A percentile compares a stretch with the other conserved stretches of the same genome.
These are phyloP conservation scores for Colletotrichum sp. DNA, from an alignment of 2,329 filamentous ascomycete genomes.

Conservation along the genomic window DNA sequence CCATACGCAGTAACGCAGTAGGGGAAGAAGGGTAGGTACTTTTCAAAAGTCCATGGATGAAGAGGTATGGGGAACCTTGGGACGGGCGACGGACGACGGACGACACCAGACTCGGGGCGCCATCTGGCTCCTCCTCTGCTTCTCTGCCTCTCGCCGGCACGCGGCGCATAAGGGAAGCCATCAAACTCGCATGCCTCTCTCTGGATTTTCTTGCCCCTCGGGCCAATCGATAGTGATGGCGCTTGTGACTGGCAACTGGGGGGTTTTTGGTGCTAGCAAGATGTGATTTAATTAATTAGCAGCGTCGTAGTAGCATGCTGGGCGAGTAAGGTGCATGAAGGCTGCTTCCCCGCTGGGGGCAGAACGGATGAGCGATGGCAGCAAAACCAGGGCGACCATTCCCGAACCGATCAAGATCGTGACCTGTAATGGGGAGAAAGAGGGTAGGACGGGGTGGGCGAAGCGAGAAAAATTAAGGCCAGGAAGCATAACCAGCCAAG, in stretches of 20 bases:
- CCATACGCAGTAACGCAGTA: background rate
- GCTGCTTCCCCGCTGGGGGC: background rate
- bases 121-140: background rate
- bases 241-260: background rate
- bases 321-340: conserved; percentile 5
- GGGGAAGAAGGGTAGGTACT: background rate
- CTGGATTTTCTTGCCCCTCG: background rate
- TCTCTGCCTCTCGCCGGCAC: background rate
- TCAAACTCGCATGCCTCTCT: conserved; percentile 11
- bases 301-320: background rate
- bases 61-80: background rate
- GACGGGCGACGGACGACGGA: background rate
- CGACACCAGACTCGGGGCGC: background rate
- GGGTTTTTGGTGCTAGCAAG: background rate
- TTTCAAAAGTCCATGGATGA: background rate
- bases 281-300: background rate
- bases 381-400: background rate
- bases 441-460: background rate
- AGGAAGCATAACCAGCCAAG: background rate
- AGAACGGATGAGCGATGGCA: background rate
- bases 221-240: background rate
- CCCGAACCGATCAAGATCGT: conserved; percentile 10
- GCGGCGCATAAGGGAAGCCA: conserved; percentile 1
- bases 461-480: background rate
- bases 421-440: background rate